These are phyloP conservation scores for Trichoderma harzianum DNA, from an alignment of 2,329 filamentous ascomycete genomes.

Conservation along the genomic window DNA sequence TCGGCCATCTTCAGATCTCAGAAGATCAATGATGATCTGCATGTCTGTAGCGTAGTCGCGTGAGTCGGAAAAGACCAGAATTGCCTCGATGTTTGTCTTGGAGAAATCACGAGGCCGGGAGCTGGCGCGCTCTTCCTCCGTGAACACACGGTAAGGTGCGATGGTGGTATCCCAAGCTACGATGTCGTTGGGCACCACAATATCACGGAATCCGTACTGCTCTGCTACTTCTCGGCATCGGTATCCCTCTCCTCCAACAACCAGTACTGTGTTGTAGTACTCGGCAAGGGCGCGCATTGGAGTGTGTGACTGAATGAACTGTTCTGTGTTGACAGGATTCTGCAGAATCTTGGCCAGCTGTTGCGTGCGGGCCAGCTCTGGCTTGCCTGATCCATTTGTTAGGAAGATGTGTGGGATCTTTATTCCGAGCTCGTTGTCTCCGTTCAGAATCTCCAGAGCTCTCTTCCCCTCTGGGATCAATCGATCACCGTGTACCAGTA, in stretches of 20 bases:
- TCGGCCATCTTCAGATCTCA: conserved; percentile 7
- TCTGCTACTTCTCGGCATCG: conserved; percentile 9
- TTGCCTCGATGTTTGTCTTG: background rate
- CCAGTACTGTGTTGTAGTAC: conserved; percentile 1
- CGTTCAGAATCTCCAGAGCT: conserved; percentile 5
- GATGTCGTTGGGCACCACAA: conserved; percentile 8
- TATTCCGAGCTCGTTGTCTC: conserved; percentile 9
- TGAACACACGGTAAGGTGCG: conserved; percentile 4
- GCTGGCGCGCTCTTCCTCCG: conserved; percentile 3
- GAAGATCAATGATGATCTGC: conserved; percentile 8
- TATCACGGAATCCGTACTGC: conserved; percentile 8
- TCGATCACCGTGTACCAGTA: background rate
- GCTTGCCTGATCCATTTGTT: conserved; percentile 10
- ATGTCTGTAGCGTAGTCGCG: conserved; percentile 14
- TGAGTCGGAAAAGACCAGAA: conserved; percentile 7
- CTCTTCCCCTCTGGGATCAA: conserved; percentile 11
- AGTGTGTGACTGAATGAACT: conserved; percentile 12
- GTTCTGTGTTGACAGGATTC: conserved; percentile 8
- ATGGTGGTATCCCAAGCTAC: conserved; percentile 10
- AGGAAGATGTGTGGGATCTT: conserved; percentile 9
- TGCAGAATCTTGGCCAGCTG: conserved; percentile 8
- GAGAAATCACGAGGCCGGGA: conserved; percentile 7
- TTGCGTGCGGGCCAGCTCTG: conserved; percentile 7
- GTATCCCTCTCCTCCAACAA: conserved; percentile 10
- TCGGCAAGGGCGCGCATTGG: conserved; percentile 11